Conservation (phyloP, 2,329 filamentous ascomycete species). For the Cytospora piceicola region DNA sequence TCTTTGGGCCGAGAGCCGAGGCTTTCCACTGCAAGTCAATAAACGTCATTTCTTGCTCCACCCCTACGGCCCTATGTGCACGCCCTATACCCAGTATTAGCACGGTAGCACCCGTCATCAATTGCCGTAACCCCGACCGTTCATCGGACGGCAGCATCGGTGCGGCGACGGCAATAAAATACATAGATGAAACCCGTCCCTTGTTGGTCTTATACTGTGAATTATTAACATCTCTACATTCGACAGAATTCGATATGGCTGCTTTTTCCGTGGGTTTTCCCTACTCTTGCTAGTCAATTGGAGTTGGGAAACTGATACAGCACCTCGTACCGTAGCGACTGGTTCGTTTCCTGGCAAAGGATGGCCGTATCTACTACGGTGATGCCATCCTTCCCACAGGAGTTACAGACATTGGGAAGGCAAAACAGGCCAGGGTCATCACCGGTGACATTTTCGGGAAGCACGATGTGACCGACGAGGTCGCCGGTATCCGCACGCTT, state of each 20-base stretch:
- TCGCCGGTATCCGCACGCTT: conserved; percentile 60
- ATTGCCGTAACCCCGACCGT: not conserved
- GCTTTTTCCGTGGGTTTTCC: conserved; percentile 34
- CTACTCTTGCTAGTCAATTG: not conserved
- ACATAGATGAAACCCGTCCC: no score
- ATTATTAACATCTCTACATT: not conserved
- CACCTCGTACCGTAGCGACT: conserved; percentile 58
- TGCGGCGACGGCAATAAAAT: not conserved
- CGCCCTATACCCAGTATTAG: not conserved
- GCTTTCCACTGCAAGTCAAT: not conserved
- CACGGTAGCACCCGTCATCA: not conserved
- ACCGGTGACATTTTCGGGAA: conserved; percentile 68
- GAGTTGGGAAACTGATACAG: not conserved
- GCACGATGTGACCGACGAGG: conserved; percentile 65
- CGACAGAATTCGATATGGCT: conserved; percentile 25
- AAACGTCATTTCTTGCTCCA: conserved; percentile 8
- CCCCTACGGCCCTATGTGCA: not conserved
- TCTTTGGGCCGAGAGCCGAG: conserved; percentile 5
- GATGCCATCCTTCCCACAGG: conserved; percentile 71
- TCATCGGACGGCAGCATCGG: not conserved
- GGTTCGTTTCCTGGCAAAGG: conserved; percentile 72
- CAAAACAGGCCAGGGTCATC: conserved; percentile 64
- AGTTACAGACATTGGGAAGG: conserved; percentile 62
- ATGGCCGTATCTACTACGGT: conserved; percentile 72
- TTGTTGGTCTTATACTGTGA: no score